phyloP scores from a whole-genome alignment of 2,329 filamentous ascomycete species.

The Fusarium subtropicale region DNA sequence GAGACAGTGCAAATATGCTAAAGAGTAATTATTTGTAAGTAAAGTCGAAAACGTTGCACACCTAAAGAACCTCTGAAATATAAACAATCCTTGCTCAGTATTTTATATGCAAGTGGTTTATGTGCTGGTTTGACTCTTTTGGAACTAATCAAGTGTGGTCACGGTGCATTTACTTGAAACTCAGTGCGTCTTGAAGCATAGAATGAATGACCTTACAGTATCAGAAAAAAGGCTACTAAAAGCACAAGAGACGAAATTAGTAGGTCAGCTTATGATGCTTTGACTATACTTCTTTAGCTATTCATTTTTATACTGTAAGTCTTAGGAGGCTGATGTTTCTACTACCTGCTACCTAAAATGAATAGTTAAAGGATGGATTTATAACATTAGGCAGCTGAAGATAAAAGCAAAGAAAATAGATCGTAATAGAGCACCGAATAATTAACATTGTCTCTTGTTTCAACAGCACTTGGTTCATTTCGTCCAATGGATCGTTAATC shows the following conservation, averaged over 20 bases:
- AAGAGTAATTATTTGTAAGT: neutral
- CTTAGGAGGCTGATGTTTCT: neutral
- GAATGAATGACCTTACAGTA: neutral
- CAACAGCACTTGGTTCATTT: neutral
- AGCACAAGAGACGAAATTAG: neutral
- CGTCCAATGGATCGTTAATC: neutral
- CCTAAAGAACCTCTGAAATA: neutral
- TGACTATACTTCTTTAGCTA: neutral
- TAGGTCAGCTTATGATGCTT: neutral
- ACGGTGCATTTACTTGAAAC: neutral
- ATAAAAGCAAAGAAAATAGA: no score
- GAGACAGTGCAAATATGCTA: conserved; percentile 6
- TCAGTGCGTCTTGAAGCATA: no score
- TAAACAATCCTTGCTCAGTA: neutral
- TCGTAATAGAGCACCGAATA: neutral
- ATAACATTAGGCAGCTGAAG: neutral
- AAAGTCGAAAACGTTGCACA: neutral
- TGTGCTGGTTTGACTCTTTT: neutral
- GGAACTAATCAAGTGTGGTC: no score
- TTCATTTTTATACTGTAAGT: neutral
- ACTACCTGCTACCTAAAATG: neutral
- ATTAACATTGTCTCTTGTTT: neutral
- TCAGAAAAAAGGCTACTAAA: neutral
- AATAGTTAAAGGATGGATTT: neutral
- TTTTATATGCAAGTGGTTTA: neutral